phyloP scores from a whole-genome alignment of 306 rosid genomes.

The Dryas alaskensis region DNA sequence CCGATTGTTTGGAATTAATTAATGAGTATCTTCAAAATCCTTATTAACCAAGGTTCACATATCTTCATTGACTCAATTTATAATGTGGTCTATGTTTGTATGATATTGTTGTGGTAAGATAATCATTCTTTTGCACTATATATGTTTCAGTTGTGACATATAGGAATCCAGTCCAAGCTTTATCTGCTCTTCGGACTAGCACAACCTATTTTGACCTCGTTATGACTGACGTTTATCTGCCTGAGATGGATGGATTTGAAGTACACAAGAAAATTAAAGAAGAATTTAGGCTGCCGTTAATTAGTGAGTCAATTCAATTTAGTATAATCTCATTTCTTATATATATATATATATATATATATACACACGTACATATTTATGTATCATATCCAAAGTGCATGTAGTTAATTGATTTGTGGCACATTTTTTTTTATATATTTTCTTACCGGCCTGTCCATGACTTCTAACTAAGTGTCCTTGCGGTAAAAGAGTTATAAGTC shows the following conservation, averaged over 20 bases:
- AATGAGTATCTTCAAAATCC: not conserved
- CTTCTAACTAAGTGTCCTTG: too few relatives aligned
- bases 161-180: slow-evolving; percentile 12
- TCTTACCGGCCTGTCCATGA: too few relatives aligned
- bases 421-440: too few relatives aligned
- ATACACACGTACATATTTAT: too few relatives aligned
- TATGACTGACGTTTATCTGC: slow-evolving; percentile 18
- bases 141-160: slow-evolving; percentile 8
- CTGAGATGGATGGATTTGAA: slow-evolving; percentile 17
- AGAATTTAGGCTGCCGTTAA: slow-evolving; percentile 18
- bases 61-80: too few relatives aligned
- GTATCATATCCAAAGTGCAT: too few relatives aligned
- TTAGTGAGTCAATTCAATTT: slow-evolving; percentile 8
- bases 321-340: too few relatives aligned
- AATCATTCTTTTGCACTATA: not conserved
- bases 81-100: too few relatives aligned
- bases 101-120: not conserved
- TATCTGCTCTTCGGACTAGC: slow-evolving; percentile 6
- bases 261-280: not conserved
- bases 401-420: too few relatives aligned
- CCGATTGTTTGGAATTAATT: not conserved
- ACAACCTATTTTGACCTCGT: slow-evolving; percentile 11
- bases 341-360: too few relatives aligned
- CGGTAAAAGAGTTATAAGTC: too few relatives aligned
- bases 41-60: not conserved